Conservation (phyloP, 1,284 basidiomycete genomes). For the Ustilago lituana region DNA sequence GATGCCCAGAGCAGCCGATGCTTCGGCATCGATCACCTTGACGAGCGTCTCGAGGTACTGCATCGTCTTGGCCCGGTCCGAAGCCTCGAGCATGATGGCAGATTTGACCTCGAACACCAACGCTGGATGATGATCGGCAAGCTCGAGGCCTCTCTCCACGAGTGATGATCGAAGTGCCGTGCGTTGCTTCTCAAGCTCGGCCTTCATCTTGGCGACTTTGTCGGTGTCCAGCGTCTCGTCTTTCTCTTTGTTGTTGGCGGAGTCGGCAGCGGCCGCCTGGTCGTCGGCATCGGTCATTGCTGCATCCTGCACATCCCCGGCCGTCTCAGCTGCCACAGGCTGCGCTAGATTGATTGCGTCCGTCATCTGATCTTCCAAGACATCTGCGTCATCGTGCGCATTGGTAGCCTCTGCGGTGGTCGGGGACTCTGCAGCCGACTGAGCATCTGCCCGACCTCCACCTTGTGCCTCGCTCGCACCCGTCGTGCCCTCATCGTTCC, state of each 20-base stretch:
- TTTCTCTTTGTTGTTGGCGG: conserved; percentile 1
- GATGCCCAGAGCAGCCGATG: conserved; percentile 23
- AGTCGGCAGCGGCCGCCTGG: neutral
- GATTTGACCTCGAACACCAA: conserved; percentile 83
- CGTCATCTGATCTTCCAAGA: conserved; percentile 26
- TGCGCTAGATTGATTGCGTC: conserved; percentile 51
- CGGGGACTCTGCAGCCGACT: conserved; percentile 6
- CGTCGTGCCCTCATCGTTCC: conserved; percentile 20
- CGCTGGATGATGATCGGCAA: conserved; percentile 86
- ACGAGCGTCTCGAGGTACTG: conserved; percentile 37
- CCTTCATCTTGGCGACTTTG: conserved; percentile 31
- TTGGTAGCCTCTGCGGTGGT: conserved; percentile 68
- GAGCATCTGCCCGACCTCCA: conserved; percentile 7
- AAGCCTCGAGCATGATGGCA: conserved; percentile 52
- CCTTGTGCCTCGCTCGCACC: neutral
- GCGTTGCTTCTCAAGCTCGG: conserved; percentile 37
- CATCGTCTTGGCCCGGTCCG: conserved; percentile 23
- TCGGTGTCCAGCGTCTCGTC: conserved; percentile 42
- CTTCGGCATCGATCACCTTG: conserved; percentile 33
- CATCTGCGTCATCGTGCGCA: conserved; percentile 24
- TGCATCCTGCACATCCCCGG: conserved; percentile 26
- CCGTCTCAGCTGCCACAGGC: conserved; percentile 36
- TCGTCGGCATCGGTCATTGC: conserved; percentile 30
- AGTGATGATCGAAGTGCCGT: conserved; percentile 70
- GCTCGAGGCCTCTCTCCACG: conserved; percentile 70